Evolutionary conservation across 805 yeast genomes (phyloP).

Genomic region (Wickerhamiella sergipiensis): DNA sequence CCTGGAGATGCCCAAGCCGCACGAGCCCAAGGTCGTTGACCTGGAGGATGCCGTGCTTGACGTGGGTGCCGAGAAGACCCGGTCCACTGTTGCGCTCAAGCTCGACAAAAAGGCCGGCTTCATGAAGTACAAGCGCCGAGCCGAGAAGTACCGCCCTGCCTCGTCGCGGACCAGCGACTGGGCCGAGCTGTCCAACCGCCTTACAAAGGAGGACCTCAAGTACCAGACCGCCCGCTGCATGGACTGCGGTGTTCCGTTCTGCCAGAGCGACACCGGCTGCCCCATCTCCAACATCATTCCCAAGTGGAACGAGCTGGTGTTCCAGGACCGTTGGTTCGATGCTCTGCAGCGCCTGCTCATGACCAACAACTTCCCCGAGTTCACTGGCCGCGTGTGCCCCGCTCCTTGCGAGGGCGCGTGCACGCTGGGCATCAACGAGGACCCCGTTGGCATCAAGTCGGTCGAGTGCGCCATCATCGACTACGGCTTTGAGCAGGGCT

Average conservation of each 20-base stretch:
- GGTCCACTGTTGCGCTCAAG: constrained; percentile 39
- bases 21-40: constrained; percentile 79
- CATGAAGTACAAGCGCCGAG: constrained; percentile 82
- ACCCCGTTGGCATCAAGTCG: constrained; percentile 92
- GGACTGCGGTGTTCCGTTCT: constrained; percentile 99
- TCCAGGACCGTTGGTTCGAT: constrained; percentile 86
- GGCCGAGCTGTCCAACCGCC: constrained; percentile 74
- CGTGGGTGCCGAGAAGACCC: constrained; percentile 38
- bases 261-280: constrained; percentile 96
- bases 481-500: constrained; percentile 90
- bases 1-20: constrained; percentile 25
- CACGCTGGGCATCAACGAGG: constrained; percentile 82
- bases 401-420: constrained; percentile 99
- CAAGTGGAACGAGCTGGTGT: constrained; percentile 93
- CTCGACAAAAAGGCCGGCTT: constrained; percentile 80
- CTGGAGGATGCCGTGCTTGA: constrained; percentile 80
- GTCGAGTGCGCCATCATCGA: constrained; percentile 94
- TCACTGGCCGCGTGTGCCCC: constrained; percentile 96
- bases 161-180: constrained; percentile 73
- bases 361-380: constrained; percentile 98
- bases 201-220: constrained; percentile 74
- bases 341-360: constrained; percentile 82
- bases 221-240: constrained; percentile 95
- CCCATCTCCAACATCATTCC: constrained; percentile 96
- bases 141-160: constrained; percentile 74